A percentile compares a stretch with the other conserved stretches of the same genome.
phyloP scores from a whole-genome alignment of 345 rosid species.

The Eucalyptus sideroxylon region DNA sequence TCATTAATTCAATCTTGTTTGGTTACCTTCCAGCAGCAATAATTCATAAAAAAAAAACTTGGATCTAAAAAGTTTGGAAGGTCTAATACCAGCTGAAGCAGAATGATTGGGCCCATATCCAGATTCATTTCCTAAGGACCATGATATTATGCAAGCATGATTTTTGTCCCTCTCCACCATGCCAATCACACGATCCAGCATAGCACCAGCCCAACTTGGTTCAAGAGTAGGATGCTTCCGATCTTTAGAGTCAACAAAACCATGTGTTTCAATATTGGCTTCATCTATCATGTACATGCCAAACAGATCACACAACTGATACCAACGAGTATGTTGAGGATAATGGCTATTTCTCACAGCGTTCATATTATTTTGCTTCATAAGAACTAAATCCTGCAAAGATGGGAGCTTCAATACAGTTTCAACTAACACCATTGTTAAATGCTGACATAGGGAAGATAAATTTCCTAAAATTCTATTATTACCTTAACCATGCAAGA shows the following conservation, averaged over 20 bases:
- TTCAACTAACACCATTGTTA: neutral
- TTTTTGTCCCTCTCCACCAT: conserved; percentile 99
- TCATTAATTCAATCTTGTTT: neutral
- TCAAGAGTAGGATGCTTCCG: conserved; percentile 88
- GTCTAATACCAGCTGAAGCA: conserved; percentile 69
- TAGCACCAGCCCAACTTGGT: conserved; percentile 85
- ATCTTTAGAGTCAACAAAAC: conserved; percentile 61
- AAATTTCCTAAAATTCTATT: neutral
- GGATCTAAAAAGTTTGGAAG: neutral
- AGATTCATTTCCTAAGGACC: conserved; percentile 97
- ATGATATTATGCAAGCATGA: conserved; percentile 78
- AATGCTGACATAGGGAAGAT: neutral
- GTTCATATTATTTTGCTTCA: conserved; percentile 91
- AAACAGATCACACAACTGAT: conserved; percentile 87
- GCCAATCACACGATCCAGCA: conserved; percentile 91
- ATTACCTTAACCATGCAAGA: conserved; percentile 94
- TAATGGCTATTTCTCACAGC: conserved; percentile 98
- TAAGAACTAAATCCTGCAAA: conserved; percentile 78
- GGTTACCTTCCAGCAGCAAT: neutral
- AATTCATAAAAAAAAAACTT: neutral
- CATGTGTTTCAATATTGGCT: conserved; percentile 99
- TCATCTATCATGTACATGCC: conserved; percentile 99
- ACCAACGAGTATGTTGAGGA: conserved; percentile 99
- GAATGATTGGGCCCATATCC: conserved; percentile 98
- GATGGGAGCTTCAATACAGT: neutral